A percentile compares a stretch with the other conserved stretches of the same genome.
These are phyloP conservation scores for Sanghuangporus baumii DNA, from an alignment of 1,284 basidiomycete genomes.

Conservation along the genomic window DNA sequence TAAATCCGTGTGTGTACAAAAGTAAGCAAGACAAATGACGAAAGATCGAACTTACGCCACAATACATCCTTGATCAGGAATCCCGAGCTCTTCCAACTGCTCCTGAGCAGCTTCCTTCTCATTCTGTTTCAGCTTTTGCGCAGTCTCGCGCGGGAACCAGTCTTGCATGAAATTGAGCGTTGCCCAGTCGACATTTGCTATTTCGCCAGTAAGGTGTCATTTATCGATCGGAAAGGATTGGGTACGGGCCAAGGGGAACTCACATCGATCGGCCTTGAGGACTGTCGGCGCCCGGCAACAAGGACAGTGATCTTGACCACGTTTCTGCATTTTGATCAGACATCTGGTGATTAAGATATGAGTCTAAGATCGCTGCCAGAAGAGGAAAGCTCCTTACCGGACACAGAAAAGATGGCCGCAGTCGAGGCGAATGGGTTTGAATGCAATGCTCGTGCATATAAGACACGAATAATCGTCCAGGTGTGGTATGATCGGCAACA, in stretches of 20 bases:
- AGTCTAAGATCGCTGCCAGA: neutral
- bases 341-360: slow-evolving; percentile 41
- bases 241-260: slow-evolving; percentile 27
- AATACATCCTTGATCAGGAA: slow-evolving; percentile 34
- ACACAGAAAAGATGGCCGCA: slow-evolving; percentile 95
- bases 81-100: slow-evolving; percentile 59
- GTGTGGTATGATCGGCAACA: slow-evolving; percentile 80
- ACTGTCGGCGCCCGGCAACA: slow-evolving; percentile 81
- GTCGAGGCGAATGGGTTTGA: slow-evolving; percentile 80
- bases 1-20: neutral
- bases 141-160: slow-evolving; percentile 89
- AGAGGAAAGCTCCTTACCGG: slow-evolving; percentile 33
- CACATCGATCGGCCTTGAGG: slow-evolving; percentile 67
- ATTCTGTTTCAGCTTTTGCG: slow-evolving; percentile 72
- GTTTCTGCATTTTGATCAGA: slow-evolving; percentile 91
- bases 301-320: slow-evolving; percentile 77
- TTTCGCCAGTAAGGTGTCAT: neutral
- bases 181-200: slow-evolving; percentile 79
- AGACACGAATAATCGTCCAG: slow-evolving; percentile 76
- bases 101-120: slow-evolving; percentile 74
- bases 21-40: neutral
- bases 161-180: slow-evolving; percentile 83
- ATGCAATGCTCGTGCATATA: slow-evolving; percentile 81
- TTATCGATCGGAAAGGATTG: neutral
- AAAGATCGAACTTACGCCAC: slow-evolving; percentile 11